Evolutionary conservation across 176 grass and related monocot species (phyloP).

Genomic region (Triticum dicoccoides): DNA sequence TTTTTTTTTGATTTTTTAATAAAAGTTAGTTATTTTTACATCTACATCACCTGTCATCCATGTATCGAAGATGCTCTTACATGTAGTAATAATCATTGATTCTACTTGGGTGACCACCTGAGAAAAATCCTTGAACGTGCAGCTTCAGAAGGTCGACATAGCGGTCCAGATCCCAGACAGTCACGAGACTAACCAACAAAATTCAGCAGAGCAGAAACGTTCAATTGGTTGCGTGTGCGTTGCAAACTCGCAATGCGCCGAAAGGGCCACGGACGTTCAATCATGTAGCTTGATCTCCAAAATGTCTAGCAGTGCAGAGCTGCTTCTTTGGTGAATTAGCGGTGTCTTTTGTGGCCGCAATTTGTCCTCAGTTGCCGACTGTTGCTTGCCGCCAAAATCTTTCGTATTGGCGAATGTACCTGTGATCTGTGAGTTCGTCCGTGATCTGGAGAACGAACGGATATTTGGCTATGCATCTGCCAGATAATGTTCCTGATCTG

Average conservation of each 20-base stretch:
- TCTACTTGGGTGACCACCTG: neutral
- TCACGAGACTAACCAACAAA: neutral
- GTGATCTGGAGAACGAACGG: neutral
- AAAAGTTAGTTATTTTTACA: too few relatives aligned
- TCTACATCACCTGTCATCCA: too few relatives aligned
- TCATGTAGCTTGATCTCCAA: slow-evolving; percentile 7
- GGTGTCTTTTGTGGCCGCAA: neutral
- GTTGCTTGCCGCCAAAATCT: neutral
- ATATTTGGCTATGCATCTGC: neutral
- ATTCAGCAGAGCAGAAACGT: slow-evolving; percentile 12
- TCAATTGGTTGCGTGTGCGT: slow-evolving; percentile 7
- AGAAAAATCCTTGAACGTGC: neutral
- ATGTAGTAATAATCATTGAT: neutral
- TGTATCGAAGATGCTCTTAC: too few relatives aligned
- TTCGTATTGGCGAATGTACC: neutral
- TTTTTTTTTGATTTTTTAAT: too few relatives aligned
- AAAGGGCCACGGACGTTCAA: neutral
- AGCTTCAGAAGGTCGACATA: neutral
- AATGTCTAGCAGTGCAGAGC: neutral
- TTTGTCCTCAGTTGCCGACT: neutral
- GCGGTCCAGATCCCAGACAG: neutral
- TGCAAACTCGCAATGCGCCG: neutral
- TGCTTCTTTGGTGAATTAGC: neutral
- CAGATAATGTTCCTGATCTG: neutral
- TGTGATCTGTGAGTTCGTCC: neutral